phyloP scores from a whole-genome alignment of 176 grass and related monocot species.

The Oryza punctata region DNA sequence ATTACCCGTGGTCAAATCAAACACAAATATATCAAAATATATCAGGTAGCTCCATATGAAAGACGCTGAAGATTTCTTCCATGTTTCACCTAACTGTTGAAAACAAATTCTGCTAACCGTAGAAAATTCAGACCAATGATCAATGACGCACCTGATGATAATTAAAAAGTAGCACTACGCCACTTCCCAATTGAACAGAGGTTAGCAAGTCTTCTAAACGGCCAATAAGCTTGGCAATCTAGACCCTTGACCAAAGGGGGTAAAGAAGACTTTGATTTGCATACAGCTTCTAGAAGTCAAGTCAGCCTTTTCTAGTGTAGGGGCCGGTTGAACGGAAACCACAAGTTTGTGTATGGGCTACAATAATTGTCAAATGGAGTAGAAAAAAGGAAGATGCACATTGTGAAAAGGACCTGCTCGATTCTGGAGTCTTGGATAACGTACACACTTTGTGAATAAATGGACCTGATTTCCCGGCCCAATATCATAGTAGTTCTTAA shows the following conservation, averaged over 20 bases:
- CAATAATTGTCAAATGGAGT: neutral
- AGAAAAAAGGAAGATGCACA: neutral
- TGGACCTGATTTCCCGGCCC: neutral
- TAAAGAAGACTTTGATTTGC: conserved; percentile 18
- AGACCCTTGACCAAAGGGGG: conserved; percentile 8
- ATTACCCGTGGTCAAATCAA: neutral
- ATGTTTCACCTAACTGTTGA: neutral
- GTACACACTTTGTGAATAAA: neutral
- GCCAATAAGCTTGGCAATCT: conserved; percentile 1
- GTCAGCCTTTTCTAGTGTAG: neutral
- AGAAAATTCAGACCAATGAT: conserved; percentile 19
- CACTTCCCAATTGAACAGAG: neutral
- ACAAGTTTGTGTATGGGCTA: neutral
- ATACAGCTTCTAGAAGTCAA: conserved; percentile 7
- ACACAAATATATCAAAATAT: neutral
- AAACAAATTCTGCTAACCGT: neutral
- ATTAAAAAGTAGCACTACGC: neutral
- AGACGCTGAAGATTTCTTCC: neutral
- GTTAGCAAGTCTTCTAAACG: neutral
- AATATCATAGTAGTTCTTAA: neutral
- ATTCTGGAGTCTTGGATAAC: neutral
- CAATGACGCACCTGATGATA: conserved; percentile 9
- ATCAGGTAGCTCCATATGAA: neutral
- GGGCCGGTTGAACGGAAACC: neutral
- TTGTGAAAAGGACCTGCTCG: neutral